Conservation (phyloP, 2,329 filamentous ascomycete species). For the Neocatenulostroma microsporum region DNA sequence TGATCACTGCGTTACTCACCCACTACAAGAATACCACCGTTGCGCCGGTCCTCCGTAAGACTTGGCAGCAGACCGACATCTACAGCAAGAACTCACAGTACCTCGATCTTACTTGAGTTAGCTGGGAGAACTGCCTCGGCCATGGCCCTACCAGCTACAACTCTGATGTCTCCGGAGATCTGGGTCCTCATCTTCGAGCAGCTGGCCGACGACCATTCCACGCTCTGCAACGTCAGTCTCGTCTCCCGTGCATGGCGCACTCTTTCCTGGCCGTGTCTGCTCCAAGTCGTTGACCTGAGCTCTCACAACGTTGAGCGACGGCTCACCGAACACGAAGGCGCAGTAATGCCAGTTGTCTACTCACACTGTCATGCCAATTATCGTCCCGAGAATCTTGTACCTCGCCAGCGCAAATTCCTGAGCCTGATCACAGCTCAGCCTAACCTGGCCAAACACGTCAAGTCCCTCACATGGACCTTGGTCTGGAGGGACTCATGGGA, state of each 20-base stretch:
- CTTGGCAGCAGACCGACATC: too few species aligned
- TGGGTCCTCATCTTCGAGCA: constrained; percentile 7
- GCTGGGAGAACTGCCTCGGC: too few species aligned
- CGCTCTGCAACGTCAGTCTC: constrained; percentile 5
- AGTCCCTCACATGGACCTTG: constrained; percentile 10
- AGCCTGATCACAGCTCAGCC: constrained; percentile 5
- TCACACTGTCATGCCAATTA: constrained; percentile 5
- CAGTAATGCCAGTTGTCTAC: constrained; percentile 1
- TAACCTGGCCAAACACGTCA: constrained; percentile 8
- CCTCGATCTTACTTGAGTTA: too few species aligned
- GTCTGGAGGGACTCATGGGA: constrained; percentile 10
- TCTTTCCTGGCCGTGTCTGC: constrained; percentile 6
- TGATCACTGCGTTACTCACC: too few species aligned
- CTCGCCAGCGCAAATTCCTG: constrained; percentile 10
- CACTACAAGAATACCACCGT: too few species aligned
- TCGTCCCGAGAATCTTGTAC: constrained; percentile 6
- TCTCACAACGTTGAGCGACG: constrained; percentile 10
- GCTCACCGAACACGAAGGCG: not conserved
- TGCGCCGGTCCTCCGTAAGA: too few species aligned
- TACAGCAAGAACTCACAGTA: too few species aligned
- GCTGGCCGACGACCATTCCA: constrained; percentile 5
- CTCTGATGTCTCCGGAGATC: constrained; percentile 6
- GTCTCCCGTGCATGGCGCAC: constrained; percentile 7
- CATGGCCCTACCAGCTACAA: too few species aligned
- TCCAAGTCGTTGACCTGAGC: constrained; percentile 9